A percentile compares a stretch with the other conserved stretches of the same genome.
phyloP scores from a whole-genome alignment of 2,329 filamentous ascomycete species.

The Madurella fahalii region DNA sequence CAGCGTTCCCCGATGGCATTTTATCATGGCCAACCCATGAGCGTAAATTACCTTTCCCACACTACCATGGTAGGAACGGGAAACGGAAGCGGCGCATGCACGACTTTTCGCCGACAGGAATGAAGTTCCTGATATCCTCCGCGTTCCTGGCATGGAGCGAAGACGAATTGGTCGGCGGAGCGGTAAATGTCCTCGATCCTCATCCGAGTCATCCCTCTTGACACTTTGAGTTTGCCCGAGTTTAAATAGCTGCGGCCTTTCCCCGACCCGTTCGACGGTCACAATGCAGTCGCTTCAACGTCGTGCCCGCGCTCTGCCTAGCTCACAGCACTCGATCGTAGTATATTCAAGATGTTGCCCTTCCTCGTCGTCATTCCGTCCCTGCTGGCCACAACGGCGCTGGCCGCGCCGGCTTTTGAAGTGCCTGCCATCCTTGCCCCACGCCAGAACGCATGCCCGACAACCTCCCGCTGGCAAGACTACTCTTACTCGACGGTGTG shows the following conservation, averaged over 20 bases:
- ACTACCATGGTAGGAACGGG: neutral
- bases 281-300: neutral
- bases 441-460: slow-evolving; percentile 1
- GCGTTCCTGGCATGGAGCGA: too few species aligned
- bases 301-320: neutral
- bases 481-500: slow-evolving; percentile 3
- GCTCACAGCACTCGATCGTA: neutral
- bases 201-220: too few species aligned
- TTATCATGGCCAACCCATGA: neutral
- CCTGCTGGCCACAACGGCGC: slow-evolving; percentile 2
- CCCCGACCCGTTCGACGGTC: too few species aligned
- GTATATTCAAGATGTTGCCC: slow-evolving; percentile 3
- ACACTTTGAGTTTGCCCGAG: too few species aligned
- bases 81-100: neutral
- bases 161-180: too few species aligned
- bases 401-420: slow-evolving; percentile 4
- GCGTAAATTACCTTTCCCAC: neutral
- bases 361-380: slow-evolving; percentile 5
- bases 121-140: too few species aligned
- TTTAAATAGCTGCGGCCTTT: too few species aligned
- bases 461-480: neutral
- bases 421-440: slow-evolving; percentile 4
- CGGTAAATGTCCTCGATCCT: too few species aligned
- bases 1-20: too few species aligned
- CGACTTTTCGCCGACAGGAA: too few species aligned